These are phyloP conservation scores for Diutina rugosa DNA, from an alignment of 1,139 yeast species.

Conservation along the genomic window DNA sequence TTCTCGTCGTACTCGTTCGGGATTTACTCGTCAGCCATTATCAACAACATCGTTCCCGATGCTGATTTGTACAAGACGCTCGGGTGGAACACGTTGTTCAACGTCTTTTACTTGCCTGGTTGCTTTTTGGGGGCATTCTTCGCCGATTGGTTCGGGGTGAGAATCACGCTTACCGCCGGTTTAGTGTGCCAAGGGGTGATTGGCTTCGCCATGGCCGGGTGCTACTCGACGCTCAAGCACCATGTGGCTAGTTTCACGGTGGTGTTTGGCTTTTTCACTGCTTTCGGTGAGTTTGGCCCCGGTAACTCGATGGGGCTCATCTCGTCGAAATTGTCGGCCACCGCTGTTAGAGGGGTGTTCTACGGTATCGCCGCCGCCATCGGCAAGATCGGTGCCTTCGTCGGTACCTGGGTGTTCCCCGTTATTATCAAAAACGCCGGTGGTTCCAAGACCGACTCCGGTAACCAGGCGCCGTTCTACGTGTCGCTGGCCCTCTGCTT, in stretches of 20 bases:
- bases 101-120: slow-evolving; percentile 84
- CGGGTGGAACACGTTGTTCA: slow-evolving; percentile 89
- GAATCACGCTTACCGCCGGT: slow-evolving; percentile 62
- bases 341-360: slow-evolving; percentile 82
- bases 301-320: slow-evolving; percentile 86
- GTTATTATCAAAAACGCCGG: slow-evolving; percentile 33
- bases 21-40: slow-evolving; percentile 60
- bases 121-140: slow-evolving; percentile 69
- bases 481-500: slow-evolving; percentile 68
- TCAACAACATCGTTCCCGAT: slow-evolving; percentile 46
- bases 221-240: slow-evolving; percentile 38
- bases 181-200: slow-evolving; percentile 60
- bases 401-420: slow-evolving; percentile 84
- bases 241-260: slow-evolving; percentile 72
- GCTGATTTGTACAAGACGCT: slow-evolving; percentile 58
- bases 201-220: slow-evolving; percentile 81
- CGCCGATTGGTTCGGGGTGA: slow-evolving; percentile 84
- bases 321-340: slow-evolving; percentile 78
- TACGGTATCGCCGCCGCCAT: slow-evolving; percentile 86
- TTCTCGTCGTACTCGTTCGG: slow-evolving; percentile 83
- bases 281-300: slow-evolving; percentile 89
- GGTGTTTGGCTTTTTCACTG: slow-evolving; percentile 72
- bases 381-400: slow-evolving; percentile 88
- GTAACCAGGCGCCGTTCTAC: slow-evolving; percentile 65
- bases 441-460: slow-evolving; percentile 27